Evolutionary conservation across 257 asterid genomes (phyloP).

Genomic region (Solanum microdontum): DNA sequence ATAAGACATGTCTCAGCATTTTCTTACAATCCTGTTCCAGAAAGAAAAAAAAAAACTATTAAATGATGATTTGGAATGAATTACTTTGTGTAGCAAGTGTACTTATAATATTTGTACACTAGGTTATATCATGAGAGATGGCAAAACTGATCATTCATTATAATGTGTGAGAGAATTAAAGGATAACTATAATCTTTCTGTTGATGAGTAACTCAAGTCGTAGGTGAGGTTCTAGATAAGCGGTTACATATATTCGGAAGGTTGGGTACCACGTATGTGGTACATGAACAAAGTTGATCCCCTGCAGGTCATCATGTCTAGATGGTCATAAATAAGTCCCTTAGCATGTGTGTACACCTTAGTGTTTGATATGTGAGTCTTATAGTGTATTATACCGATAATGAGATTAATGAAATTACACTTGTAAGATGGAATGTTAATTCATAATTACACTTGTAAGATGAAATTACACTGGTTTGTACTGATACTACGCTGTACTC

Average conservation of each 20-base stretch:
- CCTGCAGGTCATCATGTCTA: not conserved
- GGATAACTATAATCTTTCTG: not conserved
- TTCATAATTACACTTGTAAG: no score
- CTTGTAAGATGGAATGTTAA: not conserved
- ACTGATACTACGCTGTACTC: not conserved
- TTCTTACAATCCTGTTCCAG: slow-evolving; percentile 36
- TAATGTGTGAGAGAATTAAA: not conserved
- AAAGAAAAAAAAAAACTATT: not conserved
- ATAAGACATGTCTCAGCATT: slow-evolving; percentile 42
- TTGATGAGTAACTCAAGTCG: not conserved
- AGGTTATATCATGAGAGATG: not conserved
- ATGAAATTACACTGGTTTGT: not conserved
- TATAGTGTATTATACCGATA: not conserved
- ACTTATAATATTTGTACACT: not conserved
- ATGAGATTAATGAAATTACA: not conserved
- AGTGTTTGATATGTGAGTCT: not conserved
- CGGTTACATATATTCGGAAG: not conserved
- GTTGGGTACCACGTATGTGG: not conserved
- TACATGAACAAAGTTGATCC: not conserved
- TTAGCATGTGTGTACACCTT: not conserved
- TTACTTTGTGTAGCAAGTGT: not conserved
- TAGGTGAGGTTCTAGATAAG: not conserved
- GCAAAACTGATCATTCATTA: not conserved
- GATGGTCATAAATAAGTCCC: not conserved
- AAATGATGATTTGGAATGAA: not conserved